phyloP scores from a whole-genome alignment of 2,329 filamentous ascomycete species.

The Colletotrichum magnum region DNA sequence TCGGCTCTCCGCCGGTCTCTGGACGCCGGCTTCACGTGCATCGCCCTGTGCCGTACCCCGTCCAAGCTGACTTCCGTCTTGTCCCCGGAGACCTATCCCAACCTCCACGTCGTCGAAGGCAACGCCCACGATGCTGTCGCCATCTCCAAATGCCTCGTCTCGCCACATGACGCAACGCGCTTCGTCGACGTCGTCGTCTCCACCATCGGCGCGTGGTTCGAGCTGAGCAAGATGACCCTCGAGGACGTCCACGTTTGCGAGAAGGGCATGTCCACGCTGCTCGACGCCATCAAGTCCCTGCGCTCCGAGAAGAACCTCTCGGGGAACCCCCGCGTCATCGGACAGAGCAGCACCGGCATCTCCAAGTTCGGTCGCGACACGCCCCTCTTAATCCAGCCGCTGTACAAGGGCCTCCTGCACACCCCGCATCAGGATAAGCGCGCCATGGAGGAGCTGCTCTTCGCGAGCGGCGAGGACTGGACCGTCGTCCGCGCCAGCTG shows the following conservation, averaged over 20 bases:
- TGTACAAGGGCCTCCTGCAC: conserved; percentile 56
- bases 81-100: conserved; percentile 47
- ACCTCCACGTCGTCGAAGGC: conserved; percentile 62
- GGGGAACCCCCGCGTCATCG: conserved; percentile 53
- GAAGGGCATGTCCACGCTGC: conserved; percentile 57
- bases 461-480: conserved; percentile 46
- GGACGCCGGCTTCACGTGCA: conserved; percentile 60
- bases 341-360: conserved; percentile 60
- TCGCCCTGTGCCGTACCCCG: conserved; percentile 65
- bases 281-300: conserved; percentile 54
- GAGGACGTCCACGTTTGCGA: conserved; percentile 65
- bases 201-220: conserved; percentile 59
- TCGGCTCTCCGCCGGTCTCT: conserved; percentile 61
- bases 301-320: conserved; percentile 43
- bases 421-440: conserved; percentile 60
- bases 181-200: conserved; percentile 63
- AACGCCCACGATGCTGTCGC: conserved; percentile 59
- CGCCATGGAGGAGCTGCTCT: conserved; percentile 57
- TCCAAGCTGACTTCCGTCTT: conserved; percentile 60
- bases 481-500: conserved; percentile 51
- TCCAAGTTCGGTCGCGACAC: conserved; percentile 54
- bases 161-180: conserved; percentile 44
- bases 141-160: conserved; percentile 54
- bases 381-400: conserved; percentile 54
- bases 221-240: conserved; percentile 51